Evolutionary conservation across 2,329 filamentous ascomycete species (phyloP).

Genomic region (Gnomoniopsis smithogilvyi): DNA sequence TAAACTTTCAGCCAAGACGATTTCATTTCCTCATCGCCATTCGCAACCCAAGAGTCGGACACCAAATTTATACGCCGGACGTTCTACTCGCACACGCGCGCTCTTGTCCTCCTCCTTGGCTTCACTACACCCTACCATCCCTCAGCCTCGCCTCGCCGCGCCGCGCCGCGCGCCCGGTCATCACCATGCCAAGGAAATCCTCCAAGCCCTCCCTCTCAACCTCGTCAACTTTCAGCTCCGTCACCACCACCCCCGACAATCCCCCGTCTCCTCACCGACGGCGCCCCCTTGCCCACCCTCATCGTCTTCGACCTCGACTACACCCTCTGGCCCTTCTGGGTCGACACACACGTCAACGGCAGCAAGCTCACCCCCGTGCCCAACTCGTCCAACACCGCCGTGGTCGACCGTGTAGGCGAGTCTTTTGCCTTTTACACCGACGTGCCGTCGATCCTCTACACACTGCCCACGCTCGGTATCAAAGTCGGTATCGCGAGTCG

Average conservation of each 20-base stretch:
- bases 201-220: slow-evolving; percentile 21
- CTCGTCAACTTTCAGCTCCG: slow-evolving; percentile 22
- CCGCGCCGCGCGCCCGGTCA: background rate
- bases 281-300: slow-evolving; percentile 72
- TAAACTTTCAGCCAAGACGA: too few species aligned
- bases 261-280: slow-evolving; percentile 45
- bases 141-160: background rate
- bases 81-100: too few species aligned
- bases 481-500: slow-evolving; percentile 65
- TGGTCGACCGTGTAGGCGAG: slow-evolving; percentile 59
- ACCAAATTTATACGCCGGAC: too few species aligned
- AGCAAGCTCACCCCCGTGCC: slow-evolving; percentile 56
- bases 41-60: too few species aligned
- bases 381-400: slow-evolving; percentile 33
- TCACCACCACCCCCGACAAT: slow-evolving; percentile 23
- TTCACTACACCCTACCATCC: background rate
- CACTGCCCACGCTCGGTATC: slow-evolving; percentile 42
- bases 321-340: slow-evolving; percentile 98
- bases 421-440: slow-evolving; percentile 68
- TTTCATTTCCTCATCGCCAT: too few species aligned
- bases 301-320: slow-evolving; percentile 97
- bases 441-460: slow-evolving; percentile 63
- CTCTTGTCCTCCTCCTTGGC: too few species aligned
- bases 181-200: slow-evolving; percentile 18
- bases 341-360: slow-evolving; percentile 79